Percentiles rank a stretch among this genome's conserved stretches.
These are phyloP conservation scores for Nemania bipapillata DNA, from an alignment of 2,329 filamentous ascomycete genomes.

Conservation along the genomic window DNA sequence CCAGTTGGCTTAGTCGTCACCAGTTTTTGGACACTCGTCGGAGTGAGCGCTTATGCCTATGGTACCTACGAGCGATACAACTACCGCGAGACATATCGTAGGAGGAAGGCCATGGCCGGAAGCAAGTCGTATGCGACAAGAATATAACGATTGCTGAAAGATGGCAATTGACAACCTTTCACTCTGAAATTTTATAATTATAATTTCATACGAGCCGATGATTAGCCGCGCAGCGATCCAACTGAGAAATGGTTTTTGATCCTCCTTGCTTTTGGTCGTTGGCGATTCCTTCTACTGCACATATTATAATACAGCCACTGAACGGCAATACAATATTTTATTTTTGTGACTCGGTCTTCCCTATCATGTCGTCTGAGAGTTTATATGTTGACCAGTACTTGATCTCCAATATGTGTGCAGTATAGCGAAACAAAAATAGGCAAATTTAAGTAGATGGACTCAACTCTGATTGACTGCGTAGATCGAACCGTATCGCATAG, in stretches of 20 bases:
- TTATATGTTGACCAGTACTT: background rate
- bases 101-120: slow-evolving; percentile 58
- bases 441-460: background rate
- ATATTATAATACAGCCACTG: slow-evolving; percentile 15
- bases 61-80: slow-evolving; percentile 74
- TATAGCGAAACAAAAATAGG: background rate
- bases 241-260: background rate
- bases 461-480: background rate
- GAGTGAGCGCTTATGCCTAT: slow-evolving; percentile 67
- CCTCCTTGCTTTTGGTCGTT: slow-evolving; percentile 6
- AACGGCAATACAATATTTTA: background rate
- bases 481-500: background rate
- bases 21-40: slow-evolving; percentile 68
- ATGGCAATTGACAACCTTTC: background rate
- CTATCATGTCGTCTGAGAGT: background rate
- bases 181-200: background rate
- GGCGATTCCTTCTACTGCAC: background rate
- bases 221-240: background rate
- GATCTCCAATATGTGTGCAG: background rate
- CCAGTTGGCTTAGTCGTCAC: slow-evolving; percentile 76
- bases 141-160: slow-evolving; percentile 32
- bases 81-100: slow-evolving; percentile 72
- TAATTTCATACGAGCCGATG: background rate
- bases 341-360: background rate
- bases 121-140: slow-evolving; percentile 49